phyloP scores from a whole-genome alignment of 495 filamentous ascomycete species.

The Aspergillus carlsbadensis region DNA sequence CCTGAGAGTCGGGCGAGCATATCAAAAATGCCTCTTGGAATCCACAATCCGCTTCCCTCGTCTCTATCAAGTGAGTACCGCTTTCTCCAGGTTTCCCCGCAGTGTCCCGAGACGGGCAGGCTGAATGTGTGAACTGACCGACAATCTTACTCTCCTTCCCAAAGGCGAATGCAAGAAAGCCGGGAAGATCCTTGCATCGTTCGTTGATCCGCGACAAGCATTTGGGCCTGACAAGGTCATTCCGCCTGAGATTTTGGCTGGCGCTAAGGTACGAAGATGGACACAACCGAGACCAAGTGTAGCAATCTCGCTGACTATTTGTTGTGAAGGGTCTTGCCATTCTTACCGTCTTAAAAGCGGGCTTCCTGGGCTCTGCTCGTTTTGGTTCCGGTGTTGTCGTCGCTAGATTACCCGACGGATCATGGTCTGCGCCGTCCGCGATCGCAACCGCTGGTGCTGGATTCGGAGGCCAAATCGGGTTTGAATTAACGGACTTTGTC shows the following conservation, averaged over 20 bases:
- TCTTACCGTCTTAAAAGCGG: conserved; percentile 92
- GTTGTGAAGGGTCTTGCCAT: conserved; percentile 78
- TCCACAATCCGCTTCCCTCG: conserved; percentile 68
- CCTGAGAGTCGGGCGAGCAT: conserved; percentile 14
- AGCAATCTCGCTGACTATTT: conserved; percentile 10
- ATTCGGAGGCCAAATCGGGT: conserved; percentile 95
- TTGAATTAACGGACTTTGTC: conserved; percentile 97
- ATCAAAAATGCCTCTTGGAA: conserved; percentile 56
- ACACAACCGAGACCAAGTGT: background rate
- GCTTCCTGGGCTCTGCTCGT: conserved; percentile 88
- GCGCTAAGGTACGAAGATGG: conserved; percentile 72
- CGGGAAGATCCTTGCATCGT: conserved; percentile 90
- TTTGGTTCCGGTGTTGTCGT: conserved; percentile 95
- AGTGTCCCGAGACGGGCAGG: conserved; percentile 21
- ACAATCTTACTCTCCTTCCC: conserved; percentile 13
- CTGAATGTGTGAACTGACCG: conserved; percentile 24
- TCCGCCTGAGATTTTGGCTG: conserved; percentile 82
- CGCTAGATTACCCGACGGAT: conserved; percentile 84
- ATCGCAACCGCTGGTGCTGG: conserved; percentile 89
- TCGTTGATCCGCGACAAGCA: conserved; percentile 89
- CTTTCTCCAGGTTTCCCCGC: conserved; percentile 35
- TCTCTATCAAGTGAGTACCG: conserved; percentile 58
- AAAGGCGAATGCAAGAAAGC: conserved; percentile 87
- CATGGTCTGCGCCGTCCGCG: conserved; percentile 92
- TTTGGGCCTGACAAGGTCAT: conserved; percentile 98